phyloP scores from a whole-genome alignment of 2,329 filamentous ascomycete genomes.

The Gaeumannomyces sp. region DNA sequence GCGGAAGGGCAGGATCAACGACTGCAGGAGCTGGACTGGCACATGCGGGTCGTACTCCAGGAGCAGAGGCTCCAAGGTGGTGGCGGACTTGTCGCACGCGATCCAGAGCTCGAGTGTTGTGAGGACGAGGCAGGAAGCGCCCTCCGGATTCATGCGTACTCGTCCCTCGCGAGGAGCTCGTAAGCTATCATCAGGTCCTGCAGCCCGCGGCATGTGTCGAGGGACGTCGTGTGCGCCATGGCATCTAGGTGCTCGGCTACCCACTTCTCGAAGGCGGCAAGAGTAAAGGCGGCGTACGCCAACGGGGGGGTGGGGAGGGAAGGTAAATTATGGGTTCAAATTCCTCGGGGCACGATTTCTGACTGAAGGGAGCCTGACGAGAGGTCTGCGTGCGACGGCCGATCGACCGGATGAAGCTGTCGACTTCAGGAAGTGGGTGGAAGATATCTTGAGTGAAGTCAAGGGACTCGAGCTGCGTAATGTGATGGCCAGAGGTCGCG shows the following conservation, averaged over 20 bases:
- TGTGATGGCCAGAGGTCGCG: too few relatives aligned
- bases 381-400: neutral
- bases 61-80: slow-evolving; percentile 32
- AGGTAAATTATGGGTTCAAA: neutral
- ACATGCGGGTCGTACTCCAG: slow-evolving; percentile 41
- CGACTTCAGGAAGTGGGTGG: neutral
- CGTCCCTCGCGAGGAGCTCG: slow-evolving; percentile 16
- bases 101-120: slow-evolving; percentile 53
- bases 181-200: slow-evolving; percentile 28
- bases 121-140: slow-evolving; percentile 48
- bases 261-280: slow-evolving; percentile 44
- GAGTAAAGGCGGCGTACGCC: slow-evolving; percentile 12
- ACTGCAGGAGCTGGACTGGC: slow-evolving; percentile 30
- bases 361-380: neutral
- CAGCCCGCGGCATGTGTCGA: slow-evolving; percentile 24
- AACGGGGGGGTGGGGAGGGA: neutral
- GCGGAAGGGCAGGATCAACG: slow-evolving; percentile 36
- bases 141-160: slow-evolving; percentile 38
- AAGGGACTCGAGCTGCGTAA: neutral
- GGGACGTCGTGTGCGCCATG: slow-evolving; percentile 16
- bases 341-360: neutral
- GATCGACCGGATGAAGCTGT: neutral
- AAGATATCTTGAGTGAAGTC: neutral
- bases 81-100: slow-evolving; percentile 44
- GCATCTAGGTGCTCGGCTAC: slow-evolving; percentile 29